These are phyloP conservation scores for Ailanthus altissimus DNA, from an alignment of 345 rosid species.

Conservation along the genomic window DNA sequence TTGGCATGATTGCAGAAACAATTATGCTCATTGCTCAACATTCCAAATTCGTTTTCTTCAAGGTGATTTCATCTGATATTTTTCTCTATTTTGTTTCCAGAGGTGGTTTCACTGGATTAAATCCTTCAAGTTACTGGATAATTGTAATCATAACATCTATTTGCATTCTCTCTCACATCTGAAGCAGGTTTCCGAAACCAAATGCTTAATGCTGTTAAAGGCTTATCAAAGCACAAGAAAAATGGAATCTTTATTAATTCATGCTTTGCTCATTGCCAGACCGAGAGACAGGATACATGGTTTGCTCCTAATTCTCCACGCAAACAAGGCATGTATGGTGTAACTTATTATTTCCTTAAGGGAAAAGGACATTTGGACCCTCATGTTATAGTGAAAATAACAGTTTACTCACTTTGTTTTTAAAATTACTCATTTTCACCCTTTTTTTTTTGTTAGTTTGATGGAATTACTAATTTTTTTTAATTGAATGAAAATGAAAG, in stretches of 20 bases:
- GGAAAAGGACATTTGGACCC: too few relatives aligned
- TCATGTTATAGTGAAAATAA: too few relatives aligned
- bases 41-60: slow-evolving; percentile 46
- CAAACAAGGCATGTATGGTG: slow-evolving; percentile 37
- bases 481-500: too few relatives aligned
- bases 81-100: not conserved
- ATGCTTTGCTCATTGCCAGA: slow-evolving; percentile 61
- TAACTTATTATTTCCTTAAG: not conserved
- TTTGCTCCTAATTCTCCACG: slow-evolving; percentile 46
- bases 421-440: too few relatives aligned
- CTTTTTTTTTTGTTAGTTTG: too few relatives aligned
- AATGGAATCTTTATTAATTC: slow-evolving; percentile 56
- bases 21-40: slow-evolving; percentile 37
- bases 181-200: slow-evolving; percentile 49
- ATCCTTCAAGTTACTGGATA: not conserved
- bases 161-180: not conserved
- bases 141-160: not conserved
- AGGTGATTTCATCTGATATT: slow-evolving; percentile 27
- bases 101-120: not conserved
- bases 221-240: slow-evolving; percentile 39
- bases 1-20: slow-evolving; percentile 50
- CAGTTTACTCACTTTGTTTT: too few relatives aligned
- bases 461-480: too few relatives aligned
- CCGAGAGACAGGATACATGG: slow-evolving; percentile 65
- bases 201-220: slow-evolving; percentile 44